These are phyloP conservation scores for Trametes pubescens DNA, from an alignment of 1,284 basidiomycete species.

Conservation along the genomic window DNA sequence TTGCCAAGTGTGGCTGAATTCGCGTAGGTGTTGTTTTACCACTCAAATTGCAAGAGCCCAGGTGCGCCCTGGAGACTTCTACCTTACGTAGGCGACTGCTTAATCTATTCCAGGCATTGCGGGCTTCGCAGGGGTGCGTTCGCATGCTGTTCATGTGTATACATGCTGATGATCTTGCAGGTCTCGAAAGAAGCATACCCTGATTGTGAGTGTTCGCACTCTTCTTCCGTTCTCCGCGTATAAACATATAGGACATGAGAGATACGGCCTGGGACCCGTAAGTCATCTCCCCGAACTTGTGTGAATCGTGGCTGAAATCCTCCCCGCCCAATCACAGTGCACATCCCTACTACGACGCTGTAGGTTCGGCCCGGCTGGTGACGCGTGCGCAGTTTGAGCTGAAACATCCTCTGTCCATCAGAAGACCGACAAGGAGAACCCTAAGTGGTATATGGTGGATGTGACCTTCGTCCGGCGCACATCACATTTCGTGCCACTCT, in stretches of 20 bases:
- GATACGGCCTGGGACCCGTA: constrained; percentile 91
- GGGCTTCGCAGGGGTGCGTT: constrained; percentile 78
- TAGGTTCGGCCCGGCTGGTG: constrained; percentile 42
- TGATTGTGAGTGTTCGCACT: constrained; percentile 68
- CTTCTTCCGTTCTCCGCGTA: constrained; percentile 8
- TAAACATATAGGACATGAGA: constrained; percentile 44
- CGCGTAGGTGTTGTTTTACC: constrained; percentile 72
- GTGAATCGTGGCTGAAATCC: constrained; percentile 6
- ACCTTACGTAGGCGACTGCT: not conserved
- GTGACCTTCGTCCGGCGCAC: constrained; percentile 77
- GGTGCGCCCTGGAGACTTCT: constrained; percentile 54
- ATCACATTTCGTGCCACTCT: constrained; percentile 80
- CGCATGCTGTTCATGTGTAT: constrained; percentile 1
- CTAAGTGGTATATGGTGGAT: constrained; percentile 96
- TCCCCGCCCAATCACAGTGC: constrained; percentile 45
- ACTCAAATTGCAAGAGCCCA: constrained; percentile 92
- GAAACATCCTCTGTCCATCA: constrained; percentile 39
- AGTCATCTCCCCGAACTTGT: constrained; percentile 38
- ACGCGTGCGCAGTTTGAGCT: not conserved
- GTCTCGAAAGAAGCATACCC: constrained; percentile 88
- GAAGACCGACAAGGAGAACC: constrained; percentile 80
- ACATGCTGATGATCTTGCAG: constrained; percentile 45
- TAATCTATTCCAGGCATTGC: constrained; percentile 70
- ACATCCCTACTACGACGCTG: constrained; percentile 92
- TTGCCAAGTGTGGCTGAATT: constrained; percentile 18